Evolutionary conservation across 306 rosid species (phyloP).

Genomic region (Echinosophora koreensis): DNA sequence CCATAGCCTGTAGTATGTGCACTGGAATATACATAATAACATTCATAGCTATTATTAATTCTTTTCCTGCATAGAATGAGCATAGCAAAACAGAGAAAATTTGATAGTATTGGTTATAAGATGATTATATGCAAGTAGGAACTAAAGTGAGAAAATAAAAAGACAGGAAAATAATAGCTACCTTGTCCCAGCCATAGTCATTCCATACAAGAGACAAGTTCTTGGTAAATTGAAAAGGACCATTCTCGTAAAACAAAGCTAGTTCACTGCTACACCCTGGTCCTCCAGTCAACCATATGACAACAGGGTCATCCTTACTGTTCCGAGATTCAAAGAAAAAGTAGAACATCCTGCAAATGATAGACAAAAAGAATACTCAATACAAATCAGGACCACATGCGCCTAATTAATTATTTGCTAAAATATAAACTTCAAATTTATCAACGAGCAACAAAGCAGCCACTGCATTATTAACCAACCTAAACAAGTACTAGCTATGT

Average conservation of each 20-base stretch:
- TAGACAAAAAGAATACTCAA: not conserved
- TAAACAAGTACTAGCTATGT: slow-evolving; percentile 22
- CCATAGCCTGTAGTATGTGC: slow-evolving; percentile 3
- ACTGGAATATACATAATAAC: not conserved
- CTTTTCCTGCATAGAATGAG: slow-evolving; percentile 17
- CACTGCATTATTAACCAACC: slow-evolving; percentile 4
- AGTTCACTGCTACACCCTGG: slow-evolving; percentile 97
- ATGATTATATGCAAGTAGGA: not conserved
- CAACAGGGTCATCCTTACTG: slow-evolving; percentile 69
- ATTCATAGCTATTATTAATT: not conserved
- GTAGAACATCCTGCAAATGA: slow-evolving; percentile 83
- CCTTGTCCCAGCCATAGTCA: slow-evolving; percentile 95
- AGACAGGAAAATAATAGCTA: not conserved
- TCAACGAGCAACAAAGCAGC: not conserved
- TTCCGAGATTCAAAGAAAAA: slow-evolving; percentile 89
- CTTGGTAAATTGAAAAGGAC: slow-evolving; percentile 79
- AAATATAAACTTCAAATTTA: slow-evolving; percentile 16
- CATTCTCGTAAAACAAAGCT: slow-evolving; percentile 92
- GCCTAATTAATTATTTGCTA: not conserved
- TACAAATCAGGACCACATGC: slow-evolving; percentile 13
- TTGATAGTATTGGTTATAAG: not conserved
- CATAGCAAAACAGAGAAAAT: slow-evolving; percentile 3
- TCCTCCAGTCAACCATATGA: slow-evolving; percentile 94
- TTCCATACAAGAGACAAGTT: slow-evolving; percentile 85
- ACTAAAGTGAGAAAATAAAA: slow-evolving; percentile 18